Evolutionary conservation across 768 basidiomycete species (phyloP).

Genomic region (Lyophyllum semitale): DNA sequence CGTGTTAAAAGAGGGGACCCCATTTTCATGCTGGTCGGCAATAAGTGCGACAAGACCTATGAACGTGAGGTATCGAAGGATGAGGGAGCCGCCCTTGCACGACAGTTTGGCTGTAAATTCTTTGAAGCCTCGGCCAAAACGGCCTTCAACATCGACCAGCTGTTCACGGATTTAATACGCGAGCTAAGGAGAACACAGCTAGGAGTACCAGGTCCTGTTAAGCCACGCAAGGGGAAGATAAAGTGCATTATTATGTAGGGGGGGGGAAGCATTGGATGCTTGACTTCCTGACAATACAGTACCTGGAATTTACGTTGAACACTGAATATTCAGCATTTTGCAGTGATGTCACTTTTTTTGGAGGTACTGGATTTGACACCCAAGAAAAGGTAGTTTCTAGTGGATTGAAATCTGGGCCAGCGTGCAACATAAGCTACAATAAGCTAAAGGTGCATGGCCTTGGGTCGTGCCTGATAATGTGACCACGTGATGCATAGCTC

Average conservation of each 20-base stretch:
- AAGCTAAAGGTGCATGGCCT: no score
- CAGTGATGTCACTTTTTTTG: no score
- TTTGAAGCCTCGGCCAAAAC: neutral
- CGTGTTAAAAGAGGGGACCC: conserved; percentile 86
- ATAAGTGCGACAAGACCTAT: neutral
- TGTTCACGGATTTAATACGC: conserved; percentile 88
- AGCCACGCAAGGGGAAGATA: conserved; percentile 41
- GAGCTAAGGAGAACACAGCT: conserved; percentile 62
- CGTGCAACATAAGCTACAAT: no score
- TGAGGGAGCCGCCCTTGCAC: neutral
- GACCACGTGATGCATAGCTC: no score
- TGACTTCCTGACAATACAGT: no score
- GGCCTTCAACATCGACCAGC: conserved; percentile 85
- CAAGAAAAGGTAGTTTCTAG: no score
- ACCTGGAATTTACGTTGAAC: no score
- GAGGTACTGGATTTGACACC: no score
- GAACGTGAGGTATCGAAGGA: neutral
- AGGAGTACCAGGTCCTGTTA: conserved; percentile 40
- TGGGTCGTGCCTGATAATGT: no score
- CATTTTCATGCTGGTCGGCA: conserved; percentile 64
- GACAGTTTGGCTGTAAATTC: neutral
- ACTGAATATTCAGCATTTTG: no score
- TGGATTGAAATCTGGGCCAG: no score
- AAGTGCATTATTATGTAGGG: conserved; percentile 85
- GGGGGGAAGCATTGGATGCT: no score